Conservation (phyloP, 441 rosid genomes). For the Erodium moschatum region DNA sequence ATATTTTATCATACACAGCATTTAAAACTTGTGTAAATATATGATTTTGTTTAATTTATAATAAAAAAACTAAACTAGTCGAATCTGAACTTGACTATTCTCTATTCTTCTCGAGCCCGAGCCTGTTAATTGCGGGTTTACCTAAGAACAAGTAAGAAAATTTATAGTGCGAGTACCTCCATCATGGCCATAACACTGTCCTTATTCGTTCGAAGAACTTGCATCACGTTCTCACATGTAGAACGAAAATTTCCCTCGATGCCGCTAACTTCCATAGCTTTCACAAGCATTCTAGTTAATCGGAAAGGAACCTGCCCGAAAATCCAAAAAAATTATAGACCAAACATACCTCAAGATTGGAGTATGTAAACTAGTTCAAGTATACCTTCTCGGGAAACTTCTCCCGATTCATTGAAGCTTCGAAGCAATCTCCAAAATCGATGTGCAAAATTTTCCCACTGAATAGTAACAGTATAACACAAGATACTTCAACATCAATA, state of each 20-base stretch:
- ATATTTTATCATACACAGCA: too few species aligned
- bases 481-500: slow-evolving; percentile 13
- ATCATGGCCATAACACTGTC: slow-evolving; percentile 99
- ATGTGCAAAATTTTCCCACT: slow-evolving; percentile 98
- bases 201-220: slow-evolving; percentile 87
- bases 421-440: slow-evolving; percentile 99
- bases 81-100: too few species aligned
- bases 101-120: too few species aligned
- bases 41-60: too few species aligned
- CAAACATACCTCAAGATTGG: not conserved
- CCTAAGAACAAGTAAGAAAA: not conserved
- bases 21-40: too few species aligned
- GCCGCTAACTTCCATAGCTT: slow-evolving; percentile 99
- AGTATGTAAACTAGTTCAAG: not conserved
- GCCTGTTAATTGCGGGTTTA: too few species aligned
- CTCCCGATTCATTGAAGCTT: slow-evolving; percentile 98
- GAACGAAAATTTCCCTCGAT: slow-evolving; percentile 96
- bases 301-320: slow-evolving; percentile 84
- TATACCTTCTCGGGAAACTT: slow-evolving; percentile 95
- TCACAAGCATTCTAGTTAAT: slow-evolving; percentile 98
- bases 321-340: slow-evolving; percentile 5
- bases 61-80: too few species aligned
- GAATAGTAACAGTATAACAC: slow-evolving; percentile 17
- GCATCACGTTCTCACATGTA: slow-evolving; percentile 98
- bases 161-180: slow-evolving; percentile 47